Base-by-base conservation (phyloP, 129 eudicot species). In the Saussurea involucrata region DNA sequence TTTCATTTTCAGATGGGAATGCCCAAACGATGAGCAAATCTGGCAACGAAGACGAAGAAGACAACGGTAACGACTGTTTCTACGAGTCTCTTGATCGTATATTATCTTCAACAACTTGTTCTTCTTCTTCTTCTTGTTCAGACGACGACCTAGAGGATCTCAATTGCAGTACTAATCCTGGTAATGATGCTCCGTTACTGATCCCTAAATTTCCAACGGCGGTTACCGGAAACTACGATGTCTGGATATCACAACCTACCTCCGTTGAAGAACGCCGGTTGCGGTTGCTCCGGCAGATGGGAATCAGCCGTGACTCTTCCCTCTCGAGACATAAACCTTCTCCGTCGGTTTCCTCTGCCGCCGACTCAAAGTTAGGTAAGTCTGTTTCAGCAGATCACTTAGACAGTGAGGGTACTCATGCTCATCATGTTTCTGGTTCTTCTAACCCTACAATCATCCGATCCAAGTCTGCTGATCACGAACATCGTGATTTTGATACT, bases 71-170 rank as follows among this genome's bases (percentile, higher is more conserved):
- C 81, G 96, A 84, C 60, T 76, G 84, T 66, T 95, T 91, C 69
- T 87, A 91, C 96, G 98, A 95, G 72, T 89, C 97, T 1, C 93
- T 95, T 33, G 98, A 95, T 79, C 96, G 98, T 25, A 76, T 95
- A 22, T 84, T 95, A 13, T 91, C 98, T 4, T 95, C 98, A 20
- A 83, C 98, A 22, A 91, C 89, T 65, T 87, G 97, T 18, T 89
- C 98, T 24, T 91, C 92, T 74, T 91, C 96, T 21, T 91, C 88
- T 9, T 74, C 92, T 4, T 82, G 81, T 1, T 66, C 82, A 2
- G 78, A 79, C 17, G 79, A 85, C 1, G 81, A 73, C 37, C 2
- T 32, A 6, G 74, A 12, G 31, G 79, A 73, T 81, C 79, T 31
- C 36, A 63, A 69, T 70, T 80, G 60, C 76, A 28, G 49, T 64